A percentile compares a stretch with the other conserved stretches of the same genome.
Conservation (phyloP, 768 basidiomycete genomes). For the Amylocystis lapponica region DNA sequence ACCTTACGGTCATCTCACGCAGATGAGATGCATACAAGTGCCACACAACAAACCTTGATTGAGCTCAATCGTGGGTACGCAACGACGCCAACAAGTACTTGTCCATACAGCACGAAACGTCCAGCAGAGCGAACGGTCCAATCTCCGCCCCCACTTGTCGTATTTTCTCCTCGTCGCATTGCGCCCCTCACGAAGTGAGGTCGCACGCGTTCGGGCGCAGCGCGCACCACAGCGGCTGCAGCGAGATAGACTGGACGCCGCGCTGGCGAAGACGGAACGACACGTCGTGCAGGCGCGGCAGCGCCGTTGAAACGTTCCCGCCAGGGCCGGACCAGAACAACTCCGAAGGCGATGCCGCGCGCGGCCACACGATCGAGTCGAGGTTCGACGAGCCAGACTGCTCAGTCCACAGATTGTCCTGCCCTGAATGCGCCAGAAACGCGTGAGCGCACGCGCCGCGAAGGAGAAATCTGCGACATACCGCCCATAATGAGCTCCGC, state of each 20-base stretch:
- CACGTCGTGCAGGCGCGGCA: constrained; percentile 64
- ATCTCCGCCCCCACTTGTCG: neutral
- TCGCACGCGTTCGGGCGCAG: constrained; percentile 56
- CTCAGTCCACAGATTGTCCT: constrained; percentile 72
- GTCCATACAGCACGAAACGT: neutral
- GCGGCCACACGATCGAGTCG: constrained; percentile 70
- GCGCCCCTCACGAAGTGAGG: constrained; percentile 22
- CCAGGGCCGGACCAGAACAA: constrained; percentile 67
- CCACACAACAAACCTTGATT: neutral
- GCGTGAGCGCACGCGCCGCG: neutral
- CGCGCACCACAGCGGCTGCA: constrained; percentile 74
- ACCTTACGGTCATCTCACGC: too few relatives aligned
- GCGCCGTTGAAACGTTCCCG: constrained; percentile 31
- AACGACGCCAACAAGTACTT: neutral
- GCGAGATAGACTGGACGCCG: constrained; percentile 52
- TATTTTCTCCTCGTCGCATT: neutral
- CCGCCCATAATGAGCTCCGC: constrained; percentile 59
- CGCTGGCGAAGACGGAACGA: constrained; percentile 57
- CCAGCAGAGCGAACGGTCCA: neutral
- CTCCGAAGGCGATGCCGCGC: constrained; percentile 68
- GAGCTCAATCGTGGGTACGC: neutral
- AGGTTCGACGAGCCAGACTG: constrained; percentile 63
- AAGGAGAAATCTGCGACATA: constrained; percentile 1
- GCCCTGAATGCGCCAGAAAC: constrained; percentile 24
- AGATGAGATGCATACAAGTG: neutral